Evolutionary conservation across 2,329 filamentous ascomycete species (phyloP).

Genomic region (Passalora sequoiae): DNA sequence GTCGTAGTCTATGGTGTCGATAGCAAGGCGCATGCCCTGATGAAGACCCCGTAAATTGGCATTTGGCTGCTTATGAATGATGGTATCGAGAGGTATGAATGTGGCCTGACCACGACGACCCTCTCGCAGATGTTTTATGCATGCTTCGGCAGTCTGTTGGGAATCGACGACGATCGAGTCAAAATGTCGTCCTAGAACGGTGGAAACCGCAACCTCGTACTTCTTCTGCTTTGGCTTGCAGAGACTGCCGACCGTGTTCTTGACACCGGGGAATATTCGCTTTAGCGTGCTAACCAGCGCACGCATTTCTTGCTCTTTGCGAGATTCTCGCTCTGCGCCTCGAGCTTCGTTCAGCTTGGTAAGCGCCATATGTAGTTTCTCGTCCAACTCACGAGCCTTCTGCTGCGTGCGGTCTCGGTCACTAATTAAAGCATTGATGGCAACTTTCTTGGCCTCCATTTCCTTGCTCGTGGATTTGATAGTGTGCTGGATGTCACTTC

Average conservation of each 20-base stretch:
- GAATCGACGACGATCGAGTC: slow-evolving; percentile 93
- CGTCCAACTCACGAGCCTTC: slow-evolving; percentile 80
- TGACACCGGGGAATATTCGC: slow-evolving; percentile 85
- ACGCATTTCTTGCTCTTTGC: slow-evolving; percentile 71
- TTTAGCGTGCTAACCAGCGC: slow-evolving; percentile 83
- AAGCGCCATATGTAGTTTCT: slow-evolving; percentile 78
- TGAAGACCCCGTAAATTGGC: slow-evolving; percentile 85
- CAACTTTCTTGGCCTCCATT: slow-evolving; percentile 84
- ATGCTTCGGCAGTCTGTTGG: slow-evolving; percentile 88
- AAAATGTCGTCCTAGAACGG: slow-evolving; percentile 85
- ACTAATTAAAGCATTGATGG: slow-evolving; percentile 78
- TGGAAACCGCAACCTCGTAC: slow-evolving; percentile 86
- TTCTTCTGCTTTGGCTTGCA: slow-evolving; percentile 98
- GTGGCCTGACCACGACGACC: slow-evolving; percentile 82
- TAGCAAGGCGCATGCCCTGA: slow-evolving; percentile 76
- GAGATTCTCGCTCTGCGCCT: slow-evolving; percentile 76
- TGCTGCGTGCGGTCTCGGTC: slow-evolving; percentile 77
- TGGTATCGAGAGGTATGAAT: slow-evolving; percentile 94
- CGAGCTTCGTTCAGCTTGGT: slow-evolving; percentile 79
- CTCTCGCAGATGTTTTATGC: slow-evolving; percentile 89
- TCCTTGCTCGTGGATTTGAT: slow-evolving; percentile 64
- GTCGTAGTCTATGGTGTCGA: slow-evolving; percentile 95
- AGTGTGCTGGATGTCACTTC: slow-evolving; percentile 55
- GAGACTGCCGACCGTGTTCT: slow-evolving; percentile 81
- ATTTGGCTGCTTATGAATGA: slow-evolving; percentile 88